phyloP scores from a whole-genome alignment of 768 basidiomycete species.

The Phanerochaete carnosa region DNA sequence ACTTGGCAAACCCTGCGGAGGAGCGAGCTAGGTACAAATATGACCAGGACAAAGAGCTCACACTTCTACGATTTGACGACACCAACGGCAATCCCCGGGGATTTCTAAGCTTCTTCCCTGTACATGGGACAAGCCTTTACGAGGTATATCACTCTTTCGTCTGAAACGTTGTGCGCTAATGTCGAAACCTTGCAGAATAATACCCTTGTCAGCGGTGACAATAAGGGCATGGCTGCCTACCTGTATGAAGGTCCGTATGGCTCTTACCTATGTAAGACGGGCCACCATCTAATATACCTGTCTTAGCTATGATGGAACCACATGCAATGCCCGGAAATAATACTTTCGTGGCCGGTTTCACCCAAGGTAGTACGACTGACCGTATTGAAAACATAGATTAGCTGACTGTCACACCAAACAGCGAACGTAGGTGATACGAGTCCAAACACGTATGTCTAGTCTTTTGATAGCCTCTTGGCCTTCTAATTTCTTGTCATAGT shows the following conservation, averaged over 20 bases:
- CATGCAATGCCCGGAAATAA: conserved; percentile 62
- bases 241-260: conserved; percentile 61
- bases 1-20: conserved; percentile 67
- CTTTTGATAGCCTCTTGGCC: neutral
- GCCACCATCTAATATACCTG: neutral
- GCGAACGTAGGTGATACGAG: conserved; percentile 82
- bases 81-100: conserved; percentile 54
- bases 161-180: neutral
- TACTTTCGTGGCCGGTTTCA: conserved; percentile 72
- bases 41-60: conserved; percentile 75
- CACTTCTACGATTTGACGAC: conserved; percentile 65
- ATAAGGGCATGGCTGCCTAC: conserved; percentile 85
- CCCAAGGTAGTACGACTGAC: too few relatives aligned
- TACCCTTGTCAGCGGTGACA: conserved; percentile 76
- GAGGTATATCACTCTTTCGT: conserved; percentile 38
- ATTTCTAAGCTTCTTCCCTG: conserved; percentile 71
- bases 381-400: too few relatives aligned
- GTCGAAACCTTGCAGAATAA: conserved; percentile 52
- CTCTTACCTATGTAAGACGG: neutral
- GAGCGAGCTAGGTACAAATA: conserved; percentile 65
- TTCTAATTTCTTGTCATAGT: conserved; percentile 27
- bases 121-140: conserved; percentile 81
- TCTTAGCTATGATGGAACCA: conserved; percentile 59
- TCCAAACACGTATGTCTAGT: conserved; percentile 65
- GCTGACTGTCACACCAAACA: too few relatives aligned